Evolutionary conservation across 169 alveolate species (phyloP).

Genomic region (Fabrea salina): DNA sequence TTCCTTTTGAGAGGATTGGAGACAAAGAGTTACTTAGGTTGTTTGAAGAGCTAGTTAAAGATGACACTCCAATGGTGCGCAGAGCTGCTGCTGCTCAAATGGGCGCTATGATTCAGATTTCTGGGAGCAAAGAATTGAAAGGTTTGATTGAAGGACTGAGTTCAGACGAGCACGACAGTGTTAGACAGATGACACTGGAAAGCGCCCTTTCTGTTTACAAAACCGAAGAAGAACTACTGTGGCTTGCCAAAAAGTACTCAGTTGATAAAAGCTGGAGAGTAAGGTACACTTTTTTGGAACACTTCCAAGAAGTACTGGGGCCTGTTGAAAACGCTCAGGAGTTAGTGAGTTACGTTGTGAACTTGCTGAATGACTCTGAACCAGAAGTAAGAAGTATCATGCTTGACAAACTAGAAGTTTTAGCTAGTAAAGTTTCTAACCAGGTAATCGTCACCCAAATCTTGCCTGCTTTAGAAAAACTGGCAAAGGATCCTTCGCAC

Average conservation of each 20-base stretch:
- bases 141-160: slow-evolving; percentile 30
- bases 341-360: slow-evolving; percentile 37
- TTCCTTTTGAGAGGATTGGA: slow-evolving; percentile 29
- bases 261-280: slow-evolving; percentile 57
- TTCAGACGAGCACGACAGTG: slow-evolving; percentile 56
- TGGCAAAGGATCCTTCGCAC: slow-evolving; percentile 37
- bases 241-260: slow-evolving; percentile 23
- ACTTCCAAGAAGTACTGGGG: slow-evolving; percentile 30
- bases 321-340: slow-evolving; percentile 35
- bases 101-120: slow-evolving; percentile 29
- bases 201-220: slow-evolving; percentile 15
- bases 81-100: slow-evolving; percentile 55
- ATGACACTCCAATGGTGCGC: slow-evolving; percentile 74
- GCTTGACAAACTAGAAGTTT: slow-evolving; percentile 36
- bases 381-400: slow-evolving; percentile 62
- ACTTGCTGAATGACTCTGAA: slow-evolving; percentile 49
- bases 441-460: slow-evolving; percentile 34
- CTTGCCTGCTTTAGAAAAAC: slow-evolving; percentile 36
- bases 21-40: slow-evolving; percentile 25
- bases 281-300: slow-evolving; percentile 57
- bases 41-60: slow-evolving; percentile 47
- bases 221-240: not conserved
- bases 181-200: slow-evolving; percentile 47
- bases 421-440: slow-evolving; percentile 7
- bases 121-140: slow-evolving; percentile 7